phyloP scores from a whole-genome alignment of 2,329 filamentous ascomycete species.

The Pyrenophora graminea region DNA sequence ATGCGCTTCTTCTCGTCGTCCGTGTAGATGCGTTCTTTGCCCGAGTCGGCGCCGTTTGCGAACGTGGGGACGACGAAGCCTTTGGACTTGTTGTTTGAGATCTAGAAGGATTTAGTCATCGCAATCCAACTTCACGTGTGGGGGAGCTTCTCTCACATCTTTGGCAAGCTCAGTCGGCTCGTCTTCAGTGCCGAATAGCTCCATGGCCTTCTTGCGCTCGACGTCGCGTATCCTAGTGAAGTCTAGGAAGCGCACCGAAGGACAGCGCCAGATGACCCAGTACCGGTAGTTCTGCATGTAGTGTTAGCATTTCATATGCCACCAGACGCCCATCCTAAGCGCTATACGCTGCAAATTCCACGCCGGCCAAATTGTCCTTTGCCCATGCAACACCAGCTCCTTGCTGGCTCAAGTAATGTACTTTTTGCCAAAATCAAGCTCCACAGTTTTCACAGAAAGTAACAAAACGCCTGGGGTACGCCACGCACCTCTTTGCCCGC shows the following conservation, averaged over 20 bases:
- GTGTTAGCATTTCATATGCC: constrained; percentile 11
- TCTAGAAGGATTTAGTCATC: constrained; percentile 55
- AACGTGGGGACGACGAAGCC: constrained; percentile 65
- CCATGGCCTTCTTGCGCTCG: constrained; percentile 74
- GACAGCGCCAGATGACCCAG: constrained; percentile 88
- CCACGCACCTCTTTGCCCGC: constrained; percentile 80
- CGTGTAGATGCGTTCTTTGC: constrained; percentile 72
- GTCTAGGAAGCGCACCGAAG: constrained; percentile 85
- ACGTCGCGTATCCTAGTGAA: constrained; percentile 87
- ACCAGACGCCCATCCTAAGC: neutral
- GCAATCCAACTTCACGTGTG: neutral
- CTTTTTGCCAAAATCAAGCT: constrained; percentile 24
- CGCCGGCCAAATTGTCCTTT: neutral
- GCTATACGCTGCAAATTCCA: neutral
- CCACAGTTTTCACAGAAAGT: constrained; percentile 1
- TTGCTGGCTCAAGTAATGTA: constrained; percentile 12
- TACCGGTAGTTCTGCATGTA: constrained; percentile 77
- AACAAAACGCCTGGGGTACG: constrained; percentile 7
- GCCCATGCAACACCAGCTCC: neutral
- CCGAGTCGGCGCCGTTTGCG: constrained; percentile 41
- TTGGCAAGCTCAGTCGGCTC: constrained; percentile 78
- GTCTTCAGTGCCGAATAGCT: constrained; percentile 80
- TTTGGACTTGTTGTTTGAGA: constrained; percentile 82
- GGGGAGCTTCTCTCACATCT: constrained; percentile 8
- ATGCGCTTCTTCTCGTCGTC: constrained; percentile 85